These are phyloP conservation scores for Mayamaea pseudoterrestris DNA, from an alignment of 108 stramenopile species.

Conservation along the genomic window DNA sequence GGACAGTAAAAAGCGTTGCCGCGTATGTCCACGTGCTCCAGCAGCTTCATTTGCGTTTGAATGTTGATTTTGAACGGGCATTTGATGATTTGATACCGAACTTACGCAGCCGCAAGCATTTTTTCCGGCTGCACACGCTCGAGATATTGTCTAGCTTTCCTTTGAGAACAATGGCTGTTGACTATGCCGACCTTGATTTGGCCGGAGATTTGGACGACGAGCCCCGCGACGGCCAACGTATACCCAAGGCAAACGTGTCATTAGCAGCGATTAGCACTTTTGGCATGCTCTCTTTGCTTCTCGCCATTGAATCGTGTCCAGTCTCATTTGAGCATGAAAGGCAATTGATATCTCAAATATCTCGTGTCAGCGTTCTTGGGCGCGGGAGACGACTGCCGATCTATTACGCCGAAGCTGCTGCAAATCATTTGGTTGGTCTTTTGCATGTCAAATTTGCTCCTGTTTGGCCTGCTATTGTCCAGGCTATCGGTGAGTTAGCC, in stretches of 20 bases:
- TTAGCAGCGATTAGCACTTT: neutral
- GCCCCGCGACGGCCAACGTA: no score
- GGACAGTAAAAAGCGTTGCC: constrained; percentile 40
- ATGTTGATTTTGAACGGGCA: constrained; percentile 20
- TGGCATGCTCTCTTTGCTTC: constrained; percentile 11
- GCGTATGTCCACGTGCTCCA: constrained; percentile 20
- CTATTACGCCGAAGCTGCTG: constrained; percentile 60
- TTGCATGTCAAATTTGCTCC: constrained; percentile 72
- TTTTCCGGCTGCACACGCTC: constrained; percentile 57
- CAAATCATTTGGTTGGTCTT: constrained; percentile 67
- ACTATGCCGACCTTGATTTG: constrained; percentile 69
- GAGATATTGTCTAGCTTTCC: constrained; percentile 55
- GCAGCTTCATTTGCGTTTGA: no score
- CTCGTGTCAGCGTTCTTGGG: constrained; percentile 54
- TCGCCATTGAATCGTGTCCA: constrained; percentile 46
- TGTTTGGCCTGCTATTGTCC: constrained; percentile 47
- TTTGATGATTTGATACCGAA: constrained; percentile 58
- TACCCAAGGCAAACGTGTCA: no score
- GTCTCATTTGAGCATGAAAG: constrained; percentile 48
- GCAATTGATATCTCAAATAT: constrained; percentile 28
- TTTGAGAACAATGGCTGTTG: constrained; percentile 43
- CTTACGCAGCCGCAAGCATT: constrained; percentile 44
- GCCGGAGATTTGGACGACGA: constrained; percentile 78
- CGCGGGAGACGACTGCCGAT: constrained; percentile 57
- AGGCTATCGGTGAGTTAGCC: constrained; percentile 39